Base-by-base conservation (phyloP, 2,329 filamentous ascomycete species). In the Corinectria fuckeliana region DNA sequence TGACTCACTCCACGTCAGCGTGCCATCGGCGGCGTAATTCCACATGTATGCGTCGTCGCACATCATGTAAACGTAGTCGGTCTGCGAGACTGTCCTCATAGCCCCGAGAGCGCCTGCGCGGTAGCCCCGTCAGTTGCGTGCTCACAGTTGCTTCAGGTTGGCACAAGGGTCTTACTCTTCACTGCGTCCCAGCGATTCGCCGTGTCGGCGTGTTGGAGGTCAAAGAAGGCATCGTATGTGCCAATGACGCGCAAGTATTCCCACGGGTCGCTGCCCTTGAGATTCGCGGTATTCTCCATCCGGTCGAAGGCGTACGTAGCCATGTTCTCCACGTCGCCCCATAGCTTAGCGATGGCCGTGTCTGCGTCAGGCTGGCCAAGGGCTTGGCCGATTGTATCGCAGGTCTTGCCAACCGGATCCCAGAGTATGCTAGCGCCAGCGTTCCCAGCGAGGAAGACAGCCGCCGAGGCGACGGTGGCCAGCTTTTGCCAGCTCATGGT, bases 41-140 rank as follows among this genome's bases (percentile, higher is more conserved):
- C 16, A 44, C 50, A 52, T 52, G 36, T 41, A 44, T 13, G 36
- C 38, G 18, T 52, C 50, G 36, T 52, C 50, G 26, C 50, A 52
- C 50, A 52, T 52, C 36, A 52, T 44, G 34, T 52, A 52, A 16
- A 44, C 20, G 10, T 52, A 44, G 10, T 34, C 10, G 3, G 50
- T 42, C 1, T 23, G 21, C 13, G 36, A 41, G 6, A 52, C 23
- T 4, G 39, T 44, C 36, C 25, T 52, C 28, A 50, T 50, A 21
- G 48, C 48, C 2, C 14, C 21, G 5, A 50, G 21, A 26, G 48
- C 32, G 7, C 3, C 48, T 50, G 13, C 14, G n/a, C n/a, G 21
- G 20, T 10, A 5, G 13, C 38, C 25, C n/a, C 39, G n/a, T 42
- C 6, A 42, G 39, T 16, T 5, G 3, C 13, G 14, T 42, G 20